These are phyloP conservation scores for Prosopis cineraria DNA, from an alignment of 306 rosid species.

Conservation along the genomic window DNA sequence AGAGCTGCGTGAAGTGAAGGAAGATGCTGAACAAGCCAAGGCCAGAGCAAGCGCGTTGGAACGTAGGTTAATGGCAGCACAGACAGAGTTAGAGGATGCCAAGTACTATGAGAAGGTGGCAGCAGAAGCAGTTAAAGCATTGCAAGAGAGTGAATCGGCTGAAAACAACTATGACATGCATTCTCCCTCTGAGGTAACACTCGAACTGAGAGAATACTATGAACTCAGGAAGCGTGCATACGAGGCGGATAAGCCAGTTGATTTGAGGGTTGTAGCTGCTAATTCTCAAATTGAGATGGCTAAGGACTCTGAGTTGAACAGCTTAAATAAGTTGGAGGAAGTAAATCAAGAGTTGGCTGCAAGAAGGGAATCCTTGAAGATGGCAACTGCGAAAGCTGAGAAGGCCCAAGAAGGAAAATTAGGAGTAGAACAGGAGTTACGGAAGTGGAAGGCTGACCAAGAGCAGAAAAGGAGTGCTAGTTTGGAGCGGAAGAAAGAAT, in stretches of 20 bases:
- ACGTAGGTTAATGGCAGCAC: constrained; percentile 67
- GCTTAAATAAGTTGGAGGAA: constrained; percentile 76
- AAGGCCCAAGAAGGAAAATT: constrained; percentile 74
- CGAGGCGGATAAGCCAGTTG: constrained; percentile 77
- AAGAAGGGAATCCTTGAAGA: constrained; percentile 64
- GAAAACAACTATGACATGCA: constrained; percentile 39
- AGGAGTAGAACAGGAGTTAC: constrained; percentile 77
- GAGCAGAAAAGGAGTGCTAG: constrained; percentile 56
- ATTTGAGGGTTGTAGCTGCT: constrained; percentile 63
- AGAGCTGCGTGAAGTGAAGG: constrained; percentile 62
- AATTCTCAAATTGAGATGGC: constrained; percentile 64
- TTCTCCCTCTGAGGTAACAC: constrained; percentile 58
- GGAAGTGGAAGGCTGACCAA: constrained; percentile 70
- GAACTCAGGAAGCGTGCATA: constrained; percentile 74
- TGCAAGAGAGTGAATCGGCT: constrained; percentile 72
- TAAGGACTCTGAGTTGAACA: constrained; percentile 69
- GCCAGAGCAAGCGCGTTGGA: constrained; percentile 62
- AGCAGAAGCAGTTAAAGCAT: constrained; percentile 68
- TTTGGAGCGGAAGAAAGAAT: constrained; percentile 20
- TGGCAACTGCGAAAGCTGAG: constrained; percentile 76
- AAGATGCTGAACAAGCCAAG: constrained; percentile 79
- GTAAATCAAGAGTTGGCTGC: constrained; percentile 60
- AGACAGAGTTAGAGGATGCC: constrained; percentile 77
- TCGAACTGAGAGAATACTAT: constrained; percentile 70
- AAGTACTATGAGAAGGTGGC: constrained; percentile 76